These are phyloP conservation scores for Mortierella sp. DNA, from an alignment of 371 early-diverging fungal genomes.

Conservation along the genomic window DNA sequence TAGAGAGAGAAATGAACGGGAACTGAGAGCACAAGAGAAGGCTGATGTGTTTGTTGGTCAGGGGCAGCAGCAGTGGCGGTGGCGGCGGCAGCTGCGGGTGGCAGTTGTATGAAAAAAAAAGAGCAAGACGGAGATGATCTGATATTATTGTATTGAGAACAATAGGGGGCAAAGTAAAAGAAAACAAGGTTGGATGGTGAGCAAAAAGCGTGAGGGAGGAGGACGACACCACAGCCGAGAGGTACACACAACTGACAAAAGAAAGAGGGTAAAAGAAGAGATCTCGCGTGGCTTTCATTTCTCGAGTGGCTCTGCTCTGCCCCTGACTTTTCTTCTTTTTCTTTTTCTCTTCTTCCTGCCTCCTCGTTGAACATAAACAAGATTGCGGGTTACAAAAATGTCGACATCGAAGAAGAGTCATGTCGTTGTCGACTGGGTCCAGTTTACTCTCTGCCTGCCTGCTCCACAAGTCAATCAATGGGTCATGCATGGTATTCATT, in stretches of 20 bases:
- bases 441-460: background rate
- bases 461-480: background rate
- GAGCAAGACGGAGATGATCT: background rate
- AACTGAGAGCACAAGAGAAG: background rate
- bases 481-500: background rate
- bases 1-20: constrained; percentile 9
- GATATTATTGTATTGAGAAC: background rate
- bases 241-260: background rate
- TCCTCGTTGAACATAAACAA: background rate
- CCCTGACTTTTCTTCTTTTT: background rate
- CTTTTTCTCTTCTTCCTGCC: background rate
- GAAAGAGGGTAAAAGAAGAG: background rate
- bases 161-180: background rate
- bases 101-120: background rate
- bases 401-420: background rate
- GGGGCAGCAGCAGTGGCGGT: background rate
- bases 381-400: background rate
- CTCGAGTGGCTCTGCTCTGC: background rate
- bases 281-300: constrained; percentile 16
- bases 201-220: background rate
- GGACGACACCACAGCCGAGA: background rate
- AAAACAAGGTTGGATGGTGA: background rate
- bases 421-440: background rate
- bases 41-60: background rate
- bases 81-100: too few species aligned